Percentiles rank a stretch among this genome's conserved stretches.
phyloP scores from a whole-genome alignment of 1,284 basidiomycete genomes.

The Trametes polyzona region DNA sequence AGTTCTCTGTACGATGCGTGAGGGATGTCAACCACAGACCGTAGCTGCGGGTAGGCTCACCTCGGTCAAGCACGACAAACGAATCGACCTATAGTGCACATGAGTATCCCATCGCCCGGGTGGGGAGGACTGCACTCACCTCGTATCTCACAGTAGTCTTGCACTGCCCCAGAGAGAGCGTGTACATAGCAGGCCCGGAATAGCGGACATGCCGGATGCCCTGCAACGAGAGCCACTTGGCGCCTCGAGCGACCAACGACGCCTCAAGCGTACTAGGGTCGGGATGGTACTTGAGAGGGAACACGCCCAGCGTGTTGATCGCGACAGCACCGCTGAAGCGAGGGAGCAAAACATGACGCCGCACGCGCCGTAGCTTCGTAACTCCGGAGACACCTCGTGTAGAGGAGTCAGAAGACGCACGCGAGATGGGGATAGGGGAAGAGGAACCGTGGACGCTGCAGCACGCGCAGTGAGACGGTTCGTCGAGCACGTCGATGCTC shows the following conservation, averaged over 20 bases:
- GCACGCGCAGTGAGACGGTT: neutral
- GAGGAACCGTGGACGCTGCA: neutral
- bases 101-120: neutral
- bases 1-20: neutral
- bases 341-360: slow-evolving; percentile 42
- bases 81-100: neutral
- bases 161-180: neutral
- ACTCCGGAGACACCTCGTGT: slow-evolving; percentile 15
- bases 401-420: slow-evolving; percentile 27
- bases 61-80: slow-evolving; percentile 3
- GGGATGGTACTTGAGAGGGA: slow-evolving; percentile 53
- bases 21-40: neutral
- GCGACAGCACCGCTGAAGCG: slow-evolving; percentile 49
- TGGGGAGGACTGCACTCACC: neutral
- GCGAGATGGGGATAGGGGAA: neutral
- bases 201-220: slow-evolving; percentile 60
- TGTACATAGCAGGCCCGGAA: slow-evolving; percentile 37
- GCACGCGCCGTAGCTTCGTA: slow-evolving; percentile 44
- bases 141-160: neutral
- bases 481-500: slow-evolving; percentile 43
- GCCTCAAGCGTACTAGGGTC: slow-evolving; percentile 41
- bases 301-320: slow-evolving; percentile 51
- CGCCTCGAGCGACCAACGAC: slow-evolving; percentile 48
- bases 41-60: neutral
- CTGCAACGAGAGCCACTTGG: slow-evolving; percentile 52